phyloP scores from a whole-genome alignment of 106 monocot genomes.

The Hemerocallis citrina region DNA sequence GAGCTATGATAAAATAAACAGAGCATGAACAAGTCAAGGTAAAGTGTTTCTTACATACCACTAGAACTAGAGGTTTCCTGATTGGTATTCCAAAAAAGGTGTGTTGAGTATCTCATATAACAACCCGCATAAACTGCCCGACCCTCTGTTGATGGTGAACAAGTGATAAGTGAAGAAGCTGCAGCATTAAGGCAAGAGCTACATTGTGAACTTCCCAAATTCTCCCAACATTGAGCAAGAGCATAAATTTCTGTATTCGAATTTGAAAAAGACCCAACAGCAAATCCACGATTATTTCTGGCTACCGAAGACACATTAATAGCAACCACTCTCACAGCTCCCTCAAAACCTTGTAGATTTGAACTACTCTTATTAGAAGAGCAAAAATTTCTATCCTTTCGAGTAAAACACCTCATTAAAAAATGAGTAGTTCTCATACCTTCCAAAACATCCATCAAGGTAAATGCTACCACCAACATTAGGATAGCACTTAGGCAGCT shows the following conservation, averaged over 20 bases:
- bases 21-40: background rate
- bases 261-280: constrained; percentile 24
- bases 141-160: constrained; percentile 35
- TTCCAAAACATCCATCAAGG: constrained; percentile 59
- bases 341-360: constrained; percentile 13
- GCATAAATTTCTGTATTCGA: constrained; percentile 25
- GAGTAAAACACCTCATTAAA: constrained; percentile 18
- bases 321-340: constrained; percentile 17
- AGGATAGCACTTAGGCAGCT: constrained; percentile 53
- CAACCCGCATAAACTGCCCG: constrained; percentile 50
- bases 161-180: constrained; percentile 24
- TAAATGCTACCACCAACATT: constrained; percentile 30
- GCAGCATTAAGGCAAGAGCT: constrained; percentile 34
- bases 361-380: constrained; percentile 12
- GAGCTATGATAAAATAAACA: background rate
- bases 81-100: constrained; percentile 46
- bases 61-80: constrained; percentile 15
- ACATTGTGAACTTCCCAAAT: constrained; percentile 25
- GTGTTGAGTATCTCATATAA: constrained; percentile 44
- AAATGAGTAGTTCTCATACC: constrained; percentile 55
- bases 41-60: constrained; percentile 15
- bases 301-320: constrained; percentile 35
- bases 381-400: constrained; percentile 12
- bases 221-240: constrained; percentile 59
- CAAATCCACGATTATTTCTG: constrained; percentile 21